Base-by-base conservation (phyloP, 139 green algal genomes). In the Picochlorum sp. region DNA sequence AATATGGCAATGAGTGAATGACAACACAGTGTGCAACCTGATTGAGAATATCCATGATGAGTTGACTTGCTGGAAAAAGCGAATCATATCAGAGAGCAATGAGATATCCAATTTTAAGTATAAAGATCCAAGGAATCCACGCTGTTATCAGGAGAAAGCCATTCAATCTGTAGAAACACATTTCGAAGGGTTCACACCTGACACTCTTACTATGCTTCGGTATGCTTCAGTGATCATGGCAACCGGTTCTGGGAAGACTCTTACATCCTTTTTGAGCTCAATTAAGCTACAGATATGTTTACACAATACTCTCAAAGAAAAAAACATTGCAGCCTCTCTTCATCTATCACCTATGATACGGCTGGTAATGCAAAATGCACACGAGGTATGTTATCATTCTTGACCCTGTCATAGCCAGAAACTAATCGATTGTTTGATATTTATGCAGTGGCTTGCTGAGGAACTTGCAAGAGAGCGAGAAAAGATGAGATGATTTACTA, bases 341-440 rank as follows among this genome's bases (percentile, higher is more conserved):
- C 51, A 59, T 59, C 7, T 59, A 18, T 59, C 51, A 6, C 51
- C 51, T 14, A 59, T 59, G 51, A 59, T 59, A 18, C n/a, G 51
- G 13, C 23, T 59, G 23, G 51, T 59, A 9, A 38, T 59, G 20
- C 51, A 59, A 28, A 34, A 59, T 59, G 51, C 51, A 11, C 51
- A 59, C 13, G 51, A 59, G 51, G 51, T 59, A 59, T 18, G 51
- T 0, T 9, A 20, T 0, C 6, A 26, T 20, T 4, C 0, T 26
- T 26, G n/a, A 54, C n/a, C 14, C n/a, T 54, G 47, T 21, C 47
- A 54, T 54, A 54, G 13, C 26, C 51, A 34, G 32, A 4, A 38
- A 38, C 1, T 28, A 30, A 18, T 59, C 32, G 18, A 38, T 59
- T 34, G 13, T 59, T 4, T 38, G 8, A 0, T 41, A 9, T 41